A percentile compares a stretch with the other conserved stretches of the same genome.
These are phyloP conservation scores for barley (Hordeum vulgare) DNA, from an alignment of 176 grass and related monocot species.

Conservation along the genomic window DNA sequence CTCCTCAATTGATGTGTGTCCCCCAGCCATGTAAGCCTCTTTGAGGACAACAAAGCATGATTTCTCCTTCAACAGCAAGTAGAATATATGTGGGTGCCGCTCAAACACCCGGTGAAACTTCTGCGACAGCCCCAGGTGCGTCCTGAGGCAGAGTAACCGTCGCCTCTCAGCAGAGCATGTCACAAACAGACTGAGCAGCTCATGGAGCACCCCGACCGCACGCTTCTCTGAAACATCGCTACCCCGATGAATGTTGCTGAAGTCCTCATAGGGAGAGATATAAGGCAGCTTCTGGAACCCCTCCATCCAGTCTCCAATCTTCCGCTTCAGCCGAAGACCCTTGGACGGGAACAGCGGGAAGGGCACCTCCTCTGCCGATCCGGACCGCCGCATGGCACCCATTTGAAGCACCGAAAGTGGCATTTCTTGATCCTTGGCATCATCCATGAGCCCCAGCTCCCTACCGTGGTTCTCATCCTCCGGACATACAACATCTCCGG, in stretches of 20 bases:
- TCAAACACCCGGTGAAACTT: conserved; percentile 66
- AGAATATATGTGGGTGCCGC: conserved; percentile 62
- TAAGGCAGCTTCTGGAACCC: conserved; percentile 54
- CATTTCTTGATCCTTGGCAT: conserved; percentile 16
- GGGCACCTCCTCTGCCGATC: conserved; percentile 21
- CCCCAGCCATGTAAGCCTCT: conserved; percentile 58
- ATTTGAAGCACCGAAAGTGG: conserved; percentile 48
- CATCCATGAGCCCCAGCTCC: conserved; percentile 30
- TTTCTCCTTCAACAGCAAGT: conserved; percentile 75
- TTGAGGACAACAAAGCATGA: conserved; percentile 82
- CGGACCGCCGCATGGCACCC: conserved; percentile 28
- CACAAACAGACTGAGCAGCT: conserved; percentile 61
- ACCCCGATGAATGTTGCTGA: conserved; percentile 22
- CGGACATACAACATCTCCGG: neutral
- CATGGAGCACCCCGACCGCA: conserved; percentile 59
- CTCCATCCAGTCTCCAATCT: conserved; percentile 65
- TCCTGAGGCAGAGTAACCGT: conserved; percentile 49
- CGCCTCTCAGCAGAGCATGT: conserved; percentile 63
- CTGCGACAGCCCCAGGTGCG: conserved; percentile 61
- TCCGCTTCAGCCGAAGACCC: conserved; percentile 63
- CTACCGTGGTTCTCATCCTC: conserved; percentile 18
- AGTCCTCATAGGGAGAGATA: conserved; percentile 67
- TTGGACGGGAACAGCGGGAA: conserved; percentile 69
- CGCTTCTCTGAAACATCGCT: conserved; percentile 55
- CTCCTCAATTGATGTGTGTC: conserved; percentile 26